Conservation (phyloP, 495 filamentous ascomycete species). For the Cudoniella acicularis region DNA sequence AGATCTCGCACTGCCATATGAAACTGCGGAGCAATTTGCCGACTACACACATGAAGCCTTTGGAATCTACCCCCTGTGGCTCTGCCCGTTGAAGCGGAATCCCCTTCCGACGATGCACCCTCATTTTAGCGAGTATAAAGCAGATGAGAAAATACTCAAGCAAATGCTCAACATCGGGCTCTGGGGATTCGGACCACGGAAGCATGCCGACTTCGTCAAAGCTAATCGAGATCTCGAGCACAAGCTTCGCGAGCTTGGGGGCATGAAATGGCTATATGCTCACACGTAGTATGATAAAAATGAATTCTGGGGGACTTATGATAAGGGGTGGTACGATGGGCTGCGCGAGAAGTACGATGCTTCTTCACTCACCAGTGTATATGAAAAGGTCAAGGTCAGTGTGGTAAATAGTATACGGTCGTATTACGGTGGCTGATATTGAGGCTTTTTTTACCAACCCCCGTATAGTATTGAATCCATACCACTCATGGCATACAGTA, state of each 20-base stretch:
- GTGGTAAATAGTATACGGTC: too few relatives aligned
- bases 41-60: slow-evolving; percentile 46
- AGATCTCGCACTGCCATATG: slow-evolving; percentile 53
- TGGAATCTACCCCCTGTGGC: slow-evolving; percentile 55
- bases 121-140: slow-evolving; percentile 29
- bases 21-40: slow-evolving; percentile 46
- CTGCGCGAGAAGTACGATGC: slow-evolving; percentile 51
- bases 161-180: slow-evolving; percentile 53
- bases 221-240: slow-evolving; percentile 64
- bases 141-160: slow-evolving; percentile 24
- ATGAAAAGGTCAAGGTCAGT: slow-evolving; percentile 52
- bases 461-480: too few relatives aligned
- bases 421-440: too few relatives aligned
- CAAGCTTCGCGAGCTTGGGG: slow-evolving; percentile 60
- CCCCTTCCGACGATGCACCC: slow-evolving; percentile 45
- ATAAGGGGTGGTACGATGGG: slow-evolving; percentile 45
- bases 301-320: slow-evolving; percentile 55
- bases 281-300: slow-evolving; percentile 53
- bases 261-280: slow-evolving; percentile 61
- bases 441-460: too few relatives aligned
- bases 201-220: slow-evolving; percentile 39
- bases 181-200: slow-evolving; percentile 47
- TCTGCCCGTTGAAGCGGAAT: slow-evolving; percentile 50
- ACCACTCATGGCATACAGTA: too few relatives aligned
- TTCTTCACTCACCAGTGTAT: slow-evolving; percentile 44